Evolutionary conservation across 441 rosid genomes (phyloP).

Genomic region (Biscutella laevigata): DNA sequence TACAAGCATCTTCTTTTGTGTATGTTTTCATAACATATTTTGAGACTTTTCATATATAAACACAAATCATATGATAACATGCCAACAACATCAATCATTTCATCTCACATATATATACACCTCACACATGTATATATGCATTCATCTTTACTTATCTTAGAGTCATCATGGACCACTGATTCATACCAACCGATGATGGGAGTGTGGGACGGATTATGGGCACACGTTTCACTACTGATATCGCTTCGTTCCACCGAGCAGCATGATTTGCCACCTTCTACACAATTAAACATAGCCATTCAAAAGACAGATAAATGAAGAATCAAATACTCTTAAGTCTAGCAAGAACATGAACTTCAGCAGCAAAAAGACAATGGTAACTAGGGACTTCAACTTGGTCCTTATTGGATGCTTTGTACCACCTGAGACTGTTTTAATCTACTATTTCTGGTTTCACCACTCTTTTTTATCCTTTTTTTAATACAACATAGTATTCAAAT

Average conservation of each 20-base stretch:
- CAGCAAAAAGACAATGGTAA: background rate
- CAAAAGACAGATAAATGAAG: background rate
- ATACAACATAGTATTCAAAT: background rate
- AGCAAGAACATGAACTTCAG: background rate
- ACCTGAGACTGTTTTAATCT: background rate
- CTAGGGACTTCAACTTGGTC: background rate
- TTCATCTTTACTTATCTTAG: no score
- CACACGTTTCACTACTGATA: slow-evolving; percentile 68
- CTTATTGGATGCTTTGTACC: background rate
- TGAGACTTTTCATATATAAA: no score
- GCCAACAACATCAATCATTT: no score
- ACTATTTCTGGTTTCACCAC: background rate
- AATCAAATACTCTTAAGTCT: slow-evolving; percentile 1
- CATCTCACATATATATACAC: no score
- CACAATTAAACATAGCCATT: background rate
- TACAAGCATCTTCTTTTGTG: no score
- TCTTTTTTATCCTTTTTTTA: background rate
- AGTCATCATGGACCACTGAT: slow-evolving; percentile 75
- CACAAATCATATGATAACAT: no score
- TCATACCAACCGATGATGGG: slow-evolving; percentile 45
- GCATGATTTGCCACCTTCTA: slow-evolving; percentile 44
- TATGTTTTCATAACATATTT: no score
- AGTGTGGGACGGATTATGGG: slow-evolving; percentile 65
- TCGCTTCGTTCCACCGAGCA: slow-evolving; percentile 77
- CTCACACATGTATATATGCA: no score